Percentiles rank a stretch among this genome's conserved stretches.
These are phyloP conservation scores for Pluteus cervinus DNA, from an alignment of 768 basidiomycete species.

Conservation along the genomic window DNA sequence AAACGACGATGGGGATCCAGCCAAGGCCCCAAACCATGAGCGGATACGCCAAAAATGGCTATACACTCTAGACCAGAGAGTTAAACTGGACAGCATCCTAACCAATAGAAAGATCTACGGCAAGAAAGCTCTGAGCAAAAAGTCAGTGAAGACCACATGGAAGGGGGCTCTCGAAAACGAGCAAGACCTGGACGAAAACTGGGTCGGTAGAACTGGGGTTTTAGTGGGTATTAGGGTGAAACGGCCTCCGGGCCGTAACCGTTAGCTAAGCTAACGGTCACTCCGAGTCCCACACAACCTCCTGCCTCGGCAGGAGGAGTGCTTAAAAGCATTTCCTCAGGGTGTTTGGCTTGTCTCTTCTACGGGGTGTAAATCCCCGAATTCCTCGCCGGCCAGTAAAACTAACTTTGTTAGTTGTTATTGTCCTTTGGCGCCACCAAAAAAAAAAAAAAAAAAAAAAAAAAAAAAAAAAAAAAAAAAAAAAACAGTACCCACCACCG, in stretches of 20 bases:
- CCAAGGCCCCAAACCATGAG: neutral
- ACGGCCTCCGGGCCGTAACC: neutral
- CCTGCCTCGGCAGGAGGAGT: no score
- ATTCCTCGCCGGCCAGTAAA: no score
- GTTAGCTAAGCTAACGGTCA: neutral
- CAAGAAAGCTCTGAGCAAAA: neutral
- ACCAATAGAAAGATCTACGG: slow-evolving; percentile 5
- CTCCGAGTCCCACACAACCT: no score
- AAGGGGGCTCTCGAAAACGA: slow-evolving; percentile 4
- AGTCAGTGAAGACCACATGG: slow-evolving; percentile 10
- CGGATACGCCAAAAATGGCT: slow-evolving; percentile 16
- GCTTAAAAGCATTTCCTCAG: no score
- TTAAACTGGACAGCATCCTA: slow-evolving; percentile 13
- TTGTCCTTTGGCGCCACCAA: no score
- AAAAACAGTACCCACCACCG: no score
- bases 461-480: no score
- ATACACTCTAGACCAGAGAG: slow-evolving; percentile 11
- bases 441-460: no score
- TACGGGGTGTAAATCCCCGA: no score
- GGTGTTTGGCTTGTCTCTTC: no score
- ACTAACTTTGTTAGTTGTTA: no score
- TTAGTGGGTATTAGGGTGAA: slow-evolving; percentile 13
- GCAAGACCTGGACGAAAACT: slow-evolving; percentile 6
- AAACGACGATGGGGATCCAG: slow-evolving; percentile 2
- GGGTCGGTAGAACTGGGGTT: slow-evolving; percentile 10